Conservation (phyloP, 192 early-diverging fungal species). For the Podila horticola region DNA sequence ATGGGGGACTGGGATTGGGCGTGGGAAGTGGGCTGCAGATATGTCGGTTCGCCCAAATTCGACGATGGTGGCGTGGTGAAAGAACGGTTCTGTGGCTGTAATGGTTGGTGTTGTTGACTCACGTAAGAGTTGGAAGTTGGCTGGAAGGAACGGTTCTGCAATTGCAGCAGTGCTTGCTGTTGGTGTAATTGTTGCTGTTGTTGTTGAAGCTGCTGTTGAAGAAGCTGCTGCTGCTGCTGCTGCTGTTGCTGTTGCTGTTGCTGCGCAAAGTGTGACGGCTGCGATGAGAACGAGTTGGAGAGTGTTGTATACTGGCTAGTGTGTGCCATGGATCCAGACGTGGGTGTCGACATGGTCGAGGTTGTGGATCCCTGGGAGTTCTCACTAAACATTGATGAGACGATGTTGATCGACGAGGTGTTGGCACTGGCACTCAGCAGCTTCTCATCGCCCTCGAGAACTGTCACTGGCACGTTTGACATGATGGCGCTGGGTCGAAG, state of each 20-base stretch:
- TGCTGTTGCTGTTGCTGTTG: conserved; percentile 21
- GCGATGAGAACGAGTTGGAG: conserved; percentile 14
- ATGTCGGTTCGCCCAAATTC: neutral
- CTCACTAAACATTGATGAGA: conserved; percentile 49
- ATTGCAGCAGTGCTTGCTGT: conserved; percentile 49
- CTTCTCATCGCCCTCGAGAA: conserved; percentile 51
- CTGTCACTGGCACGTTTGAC: conserved; percentile 49
- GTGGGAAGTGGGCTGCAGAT: neutral
- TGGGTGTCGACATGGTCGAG: conserved; percentile 18
- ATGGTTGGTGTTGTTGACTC: conserved; percentile 10
- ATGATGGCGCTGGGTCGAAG: conserved; percentile 52
- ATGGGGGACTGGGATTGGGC: conserved; percentile 23
- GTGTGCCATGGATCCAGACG: conserved; percentile 13
- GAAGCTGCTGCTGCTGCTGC: conserved; percentile 33
- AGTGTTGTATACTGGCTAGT: neutral
- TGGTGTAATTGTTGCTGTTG: conserved; percentile 16
- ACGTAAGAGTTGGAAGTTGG: neutral
- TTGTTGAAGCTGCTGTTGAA: conserved; percentile 31
- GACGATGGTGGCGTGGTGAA: conserved; percentile 8
- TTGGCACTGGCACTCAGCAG: conserved; percentile 53
- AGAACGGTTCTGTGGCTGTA: conserved; percentile 13
- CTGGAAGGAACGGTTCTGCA: conserved; percentile 34
- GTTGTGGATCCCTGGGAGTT: neutral
- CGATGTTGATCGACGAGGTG: conserved; percentile 52
- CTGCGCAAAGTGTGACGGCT: conserved; percentile 15